These are phyloP conservation scores for Chaetomium fimeti DNA, from an alignment of 495 filamentous ascomycete species.

Conservation along the genomic window DNA sequence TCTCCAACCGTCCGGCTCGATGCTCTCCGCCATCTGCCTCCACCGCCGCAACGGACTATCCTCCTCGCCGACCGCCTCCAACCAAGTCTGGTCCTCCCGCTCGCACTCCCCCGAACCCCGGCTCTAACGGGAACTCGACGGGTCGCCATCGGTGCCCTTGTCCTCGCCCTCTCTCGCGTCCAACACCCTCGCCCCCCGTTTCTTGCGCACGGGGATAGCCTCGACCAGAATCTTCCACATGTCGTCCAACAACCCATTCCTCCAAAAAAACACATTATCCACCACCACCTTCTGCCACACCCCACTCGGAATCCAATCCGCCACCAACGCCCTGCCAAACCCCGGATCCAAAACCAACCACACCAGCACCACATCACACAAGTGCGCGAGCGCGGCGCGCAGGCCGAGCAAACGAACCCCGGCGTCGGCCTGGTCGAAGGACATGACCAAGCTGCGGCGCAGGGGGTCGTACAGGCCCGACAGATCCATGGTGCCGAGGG, in stretches of 20 bases:
- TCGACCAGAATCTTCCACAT: not conserved
- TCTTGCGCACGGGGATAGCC: not conserved
- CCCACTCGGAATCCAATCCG: slow-evolving; percentile 6
- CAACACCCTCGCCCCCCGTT: not conserved
- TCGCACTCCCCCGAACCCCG: too few species aligned
- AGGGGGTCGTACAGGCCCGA: slow-evolving; percentile 21
- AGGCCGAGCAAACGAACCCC: not conserved
- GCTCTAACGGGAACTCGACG: too few species aligned
- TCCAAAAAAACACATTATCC: not conserved
- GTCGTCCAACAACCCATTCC: slow-evolving; percentile 3
- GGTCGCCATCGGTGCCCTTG: too few species aligned
- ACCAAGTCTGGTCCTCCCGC: too few species aligned
- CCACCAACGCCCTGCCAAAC: slow-evolving; percentile 12
- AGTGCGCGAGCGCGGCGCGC: slow-evolving; percentile 14
- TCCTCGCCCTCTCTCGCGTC: too few species aligned
- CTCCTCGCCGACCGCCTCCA: too few species aligned
- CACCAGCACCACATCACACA: slow-evolving; percentile 23
- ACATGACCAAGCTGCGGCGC: slow-evolving; percentile 12
- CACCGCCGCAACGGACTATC: too few species aligned
- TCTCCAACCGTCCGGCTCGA: not conserved
- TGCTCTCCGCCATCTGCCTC: not conserved
- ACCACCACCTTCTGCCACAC: not conserved
- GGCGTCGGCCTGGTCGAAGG: slow-evolving; percentile 20
- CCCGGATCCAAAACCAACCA: slow-evolving; percentile 20
- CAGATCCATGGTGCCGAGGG: slow-evolving; percentile 14